Evolutionary conservation across 2,329 filamentous ascomycete genomes (phyloP).

Genomic region (Didymella pomorum): DNA sequence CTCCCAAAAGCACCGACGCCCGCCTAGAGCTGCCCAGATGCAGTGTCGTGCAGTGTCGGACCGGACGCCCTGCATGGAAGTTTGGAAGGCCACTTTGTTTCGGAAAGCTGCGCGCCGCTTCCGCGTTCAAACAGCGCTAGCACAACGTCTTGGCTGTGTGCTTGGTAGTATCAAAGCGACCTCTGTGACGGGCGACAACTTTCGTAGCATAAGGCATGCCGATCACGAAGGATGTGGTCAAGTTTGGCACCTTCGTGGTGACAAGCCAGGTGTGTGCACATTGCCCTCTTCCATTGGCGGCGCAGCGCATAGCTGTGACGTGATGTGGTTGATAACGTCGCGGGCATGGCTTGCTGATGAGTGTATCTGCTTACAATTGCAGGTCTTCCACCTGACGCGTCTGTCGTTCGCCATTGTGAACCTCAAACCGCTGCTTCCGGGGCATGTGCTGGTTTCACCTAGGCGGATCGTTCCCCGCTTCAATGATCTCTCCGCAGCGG

Average conservation of each 20-base stretch:
- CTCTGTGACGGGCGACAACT: constrained; percentile 17
- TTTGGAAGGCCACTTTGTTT: constrained; percentile 14
- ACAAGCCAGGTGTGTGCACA: constrained; percentile 52
- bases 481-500: constrained; percentile 73
- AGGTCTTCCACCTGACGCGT: constrained; percentile 88
- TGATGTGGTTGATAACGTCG: constrained; percentile 13
- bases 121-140: constrained; percentile 17
- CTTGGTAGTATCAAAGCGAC: constrained; percentile 8
- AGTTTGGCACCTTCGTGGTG: constrained; percentile 56
- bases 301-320: constrained; percentile 16
- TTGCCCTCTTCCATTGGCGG: constrained; percentile 13
- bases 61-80: constrained; percentile 19
- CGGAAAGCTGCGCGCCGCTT: constrained; percentile 13
- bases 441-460: constrained; percentile 91
- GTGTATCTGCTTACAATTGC: constrained; percentile 20
- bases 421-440: constrained; percentile 90
- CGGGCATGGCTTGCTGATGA: constrained; percentile 3
- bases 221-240: constrained; percentile 52
- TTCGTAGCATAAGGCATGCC: constrained; percentile 39
- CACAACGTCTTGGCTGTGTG: constrained; percentile 15
- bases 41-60: background rate
- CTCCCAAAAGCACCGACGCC: constrained; percentile 12
- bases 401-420: constrained; percentile 91
- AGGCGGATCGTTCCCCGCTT: constrained; percentile 73
- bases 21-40: constrained; percentile 16